These are phyloP conservation scores for Mycena polygramma DNA, from an alignment of 768 basidiomycete species.

Conservation along the genomic window DNA sequence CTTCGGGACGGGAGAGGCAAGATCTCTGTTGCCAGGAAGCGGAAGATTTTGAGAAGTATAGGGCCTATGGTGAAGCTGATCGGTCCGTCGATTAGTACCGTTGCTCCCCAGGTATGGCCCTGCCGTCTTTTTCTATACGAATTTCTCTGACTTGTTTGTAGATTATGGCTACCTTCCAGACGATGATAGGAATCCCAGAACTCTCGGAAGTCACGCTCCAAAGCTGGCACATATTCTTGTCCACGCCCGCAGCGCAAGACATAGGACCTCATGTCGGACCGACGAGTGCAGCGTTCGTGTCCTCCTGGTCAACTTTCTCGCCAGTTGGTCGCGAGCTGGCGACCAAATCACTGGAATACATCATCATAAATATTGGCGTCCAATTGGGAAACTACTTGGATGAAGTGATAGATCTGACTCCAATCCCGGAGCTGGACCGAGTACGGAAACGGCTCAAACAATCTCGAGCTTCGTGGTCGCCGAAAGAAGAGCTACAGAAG, in stretches of 20 bases:
- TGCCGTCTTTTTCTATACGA: constrained; percentile 15
- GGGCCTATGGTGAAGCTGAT: constrained; percentile 79
- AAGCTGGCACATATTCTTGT: constrained; percentile 85
- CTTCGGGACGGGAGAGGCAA: constrained; percentile 88
- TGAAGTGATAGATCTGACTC: constrained; percentile 84
- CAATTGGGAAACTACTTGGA: constrained; percentile 69
- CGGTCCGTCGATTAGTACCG: constrained; percentile 77
- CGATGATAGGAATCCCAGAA: constrained; percentile 80
- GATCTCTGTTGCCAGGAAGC: constrained; percentile 75
- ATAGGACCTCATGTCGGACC: constrained; percentile 88
- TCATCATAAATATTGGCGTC: constrained; percentile 74
- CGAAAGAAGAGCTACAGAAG: constrained; percentile 67
- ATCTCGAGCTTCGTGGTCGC: constrained; percentile 64
- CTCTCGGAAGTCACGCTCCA: constrained; percentile 83
- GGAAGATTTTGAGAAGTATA: constrained; percentile 83
- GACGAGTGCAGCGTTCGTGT: constrained; percentile 87
- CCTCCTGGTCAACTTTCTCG: constrained; percentile 79
- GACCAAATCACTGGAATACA: constrained; percentile 71
- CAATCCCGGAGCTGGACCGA: constrained; percentile 73
- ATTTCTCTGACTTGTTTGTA: constrained; percentile 46
- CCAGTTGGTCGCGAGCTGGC: constrained; percentile 65
- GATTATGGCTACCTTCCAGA: constrained; percentile 98
- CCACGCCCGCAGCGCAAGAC: constrained; percentile 73
- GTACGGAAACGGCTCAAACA: constrained; percentile 57
- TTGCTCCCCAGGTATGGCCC: constrained; percentile 85